phyloP scores from a whole-genome alignment of 1,284 basidiomycete genomes.

The Macrocystidia cucumis region DNA sequence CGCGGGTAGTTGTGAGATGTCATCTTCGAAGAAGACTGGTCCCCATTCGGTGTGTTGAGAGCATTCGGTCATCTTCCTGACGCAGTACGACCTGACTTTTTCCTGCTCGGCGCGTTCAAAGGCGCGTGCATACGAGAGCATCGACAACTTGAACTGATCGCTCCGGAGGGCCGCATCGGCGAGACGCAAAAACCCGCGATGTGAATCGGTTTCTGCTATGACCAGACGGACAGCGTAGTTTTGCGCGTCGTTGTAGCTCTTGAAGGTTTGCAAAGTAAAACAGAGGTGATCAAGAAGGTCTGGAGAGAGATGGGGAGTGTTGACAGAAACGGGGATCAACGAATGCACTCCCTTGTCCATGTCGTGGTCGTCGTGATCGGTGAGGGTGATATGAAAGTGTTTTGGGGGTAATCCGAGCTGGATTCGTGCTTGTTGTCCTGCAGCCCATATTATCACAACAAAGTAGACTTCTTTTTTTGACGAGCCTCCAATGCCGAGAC shows the following conservation, averaged over 20 bases:
- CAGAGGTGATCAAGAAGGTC: slow-evolving; percentile 41
- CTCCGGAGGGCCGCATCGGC: slow-evolving; percentile 33
- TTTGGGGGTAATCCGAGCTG: slow-evolving; percentile 38
- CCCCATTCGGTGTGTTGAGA: slow-evolving; percentile 47
- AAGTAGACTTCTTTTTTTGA: slow-evolving; percentile 28
- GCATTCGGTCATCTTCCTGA: slow-evolving; percentile 36
- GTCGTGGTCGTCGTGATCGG: slow-evolving; percentile 30
- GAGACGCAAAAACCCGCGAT: slow-evolving; percentile 42
- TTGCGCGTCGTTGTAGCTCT: slow-evolving; percentile 27
- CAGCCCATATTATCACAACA: slow-evolving; percentile 48
- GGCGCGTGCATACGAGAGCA: slow-evolving; percentile 44
- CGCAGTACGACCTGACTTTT: slow-evolving; percentile 31
- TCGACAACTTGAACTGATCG: slow-evolving; percentile 37
- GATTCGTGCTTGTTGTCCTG: slow-evolving; percentile 41
- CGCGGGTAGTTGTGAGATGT: slow-evolving; percentile 27
- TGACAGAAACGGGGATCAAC: slow-evolving; percentile 23
- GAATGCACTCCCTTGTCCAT: slow-evolving; percentile 39
- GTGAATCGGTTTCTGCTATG: slow-evolving; percentile 22
- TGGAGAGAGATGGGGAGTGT: too few species aligned
- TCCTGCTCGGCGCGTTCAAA: slow-evolving; percentile 29
- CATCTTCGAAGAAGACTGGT: slow-evolving; percentile 30
- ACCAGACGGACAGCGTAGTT: slow-evolving; percentile 25
- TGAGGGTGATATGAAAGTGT: slow-evolving; percentile 49
- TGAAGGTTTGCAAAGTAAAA: slow-evolving; percentile 34
- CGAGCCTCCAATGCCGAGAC: slow-evolving; percentile 33